These are phyloP conservation scores for Venturia pyrina DNA, from an alignment of 2,329 filamentous ascomycete genomes.

Conservation along the genomic window DNA sequence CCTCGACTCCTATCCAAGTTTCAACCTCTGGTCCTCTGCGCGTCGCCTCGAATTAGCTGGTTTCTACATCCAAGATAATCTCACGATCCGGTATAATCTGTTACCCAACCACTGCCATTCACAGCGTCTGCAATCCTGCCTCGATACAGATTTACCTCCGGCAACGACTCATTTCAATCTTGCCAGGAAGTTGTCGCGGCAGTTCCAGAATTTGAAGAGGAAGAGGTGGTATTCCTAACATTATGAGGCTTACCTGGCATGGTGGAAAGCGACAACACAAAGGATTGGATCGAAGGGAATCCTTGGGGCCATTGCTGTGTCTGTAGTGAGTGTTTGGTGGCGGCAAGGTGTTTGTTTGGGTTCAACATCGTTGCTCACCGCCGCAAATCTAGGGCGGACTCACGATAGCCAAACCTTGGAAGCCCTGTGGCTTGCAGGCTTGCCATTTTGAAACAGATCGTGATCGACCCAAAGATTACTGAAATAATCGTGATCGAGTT, in stretches of 20 bases:
- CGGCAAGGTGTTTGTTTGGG: not conserved
- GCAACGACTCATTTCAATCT: not conserved
- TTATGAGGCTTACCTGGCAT: constrained; percentile 30
- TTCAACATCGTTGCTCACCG: not conserved
- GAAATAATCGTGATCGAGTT: not conserved
- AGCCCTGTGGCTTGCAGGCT: not conserved
- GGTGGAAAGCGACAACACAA: constrained; percentile 45
- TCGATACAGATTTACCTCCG: not conserved
- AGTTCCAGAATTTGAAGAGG: not conserved
- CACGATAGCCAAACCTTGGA: not conserved
- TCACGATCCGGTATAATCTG: not conserved
- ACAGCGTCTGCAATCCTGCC: not conserved
- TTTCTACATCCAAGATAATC: not conserved
- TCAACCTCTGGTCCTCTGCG: constrained; percentile 81
- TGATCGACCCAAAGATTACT: not conserved
- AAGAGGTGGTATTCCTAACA: not conserved
- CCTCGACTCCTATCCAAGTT: constrained; percentile 70
- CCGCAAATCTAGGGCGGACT: not conserved
- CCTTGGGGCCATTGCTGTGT: not conserved
- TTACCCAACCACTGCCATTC: not conserved
- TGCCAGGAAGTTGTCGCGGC: not conserved
- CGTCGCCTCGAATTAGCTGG: constrained; percentile 9
- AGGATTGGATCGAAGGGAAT: constrained; percentile 35
- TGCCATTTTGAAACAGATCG: too few species aligned
- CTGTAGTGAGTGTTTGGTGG: not conserved